phyloP scores from a whole-genome alignment of 495 filamentous ascomycete species.

The Penicillium cinerascens region DNA sequence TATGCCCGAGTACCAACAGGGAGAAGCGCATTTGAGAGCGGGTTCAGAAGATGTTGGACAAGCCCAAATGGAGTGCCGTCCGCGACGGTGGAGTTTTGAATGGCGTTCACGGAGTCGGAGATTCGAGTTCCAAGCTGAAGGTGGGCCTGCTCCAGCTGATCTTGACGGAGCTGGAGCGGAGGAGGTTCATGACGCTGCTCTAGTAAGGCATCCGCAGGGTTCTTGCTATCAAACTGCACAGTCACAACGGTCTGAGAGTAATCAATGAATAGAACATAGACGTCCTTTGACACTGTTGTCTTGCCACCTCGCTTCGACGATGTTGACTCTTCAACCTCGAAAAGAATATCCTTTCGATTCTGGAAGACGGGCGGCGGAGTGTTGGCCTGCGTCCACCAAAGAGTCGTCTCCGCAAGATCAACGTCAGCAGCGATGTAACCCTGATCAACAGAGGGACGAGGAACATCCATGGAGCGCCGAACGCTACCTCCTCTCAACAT shows the following conservation, averaged over 20 bases:
- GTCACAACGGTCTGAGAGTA: constrained; percentile 93
- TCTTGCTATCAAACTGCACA: constrained; percentile 70
- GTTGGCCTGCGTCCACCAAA: constrained; percentile 79
- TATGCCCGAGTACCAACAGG: constrained; percentile 86
- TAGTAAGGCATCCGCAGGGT: constrained; percentile 65
- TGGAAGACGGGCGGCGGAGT: constrained; percentile 77
- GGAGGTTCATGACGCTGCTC: constrained; percentile 88
- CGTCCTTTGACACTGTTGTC: constrained; percentile 67
- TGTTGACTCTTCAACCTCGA: constrained; percentile 75
- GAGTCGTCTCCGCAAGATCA: constrained; percentile 65
- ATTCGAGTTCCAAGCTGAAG: constrained; percentile 72
- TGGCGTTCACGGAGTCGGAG: constrained; percentile 58
- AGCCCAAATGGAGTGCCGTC: constrained; percentile 78
- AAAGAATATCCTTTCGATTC: constrained; percentile 76
- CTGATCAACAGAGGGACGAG: constrained; percentile 63
- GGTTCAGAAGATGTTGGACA: constrained; percentile 70
- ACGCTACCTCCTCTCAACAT: constrained; percentile 48
- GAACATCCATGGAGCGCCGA: constrained; percentile 71
- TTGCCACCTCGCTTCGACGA: constrained; percentile 65
- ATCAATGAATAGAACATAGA: constrained; percentile 86
- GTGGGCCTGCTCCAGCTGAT: constrained; percentile 85
- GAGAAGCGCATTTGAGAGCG: constrained; percentile 67
- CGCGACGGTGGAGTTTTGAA: constrained; percentile 75
- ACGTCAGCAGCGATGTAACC: constrained; percentile 84
- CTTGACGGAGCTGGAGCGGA: constrained; percentile 80